These are phyloP conservation scores for Castanopsis chinensis DNA, from an alignment of 306 rosid species.

Conservation along the genomic window DNA sequence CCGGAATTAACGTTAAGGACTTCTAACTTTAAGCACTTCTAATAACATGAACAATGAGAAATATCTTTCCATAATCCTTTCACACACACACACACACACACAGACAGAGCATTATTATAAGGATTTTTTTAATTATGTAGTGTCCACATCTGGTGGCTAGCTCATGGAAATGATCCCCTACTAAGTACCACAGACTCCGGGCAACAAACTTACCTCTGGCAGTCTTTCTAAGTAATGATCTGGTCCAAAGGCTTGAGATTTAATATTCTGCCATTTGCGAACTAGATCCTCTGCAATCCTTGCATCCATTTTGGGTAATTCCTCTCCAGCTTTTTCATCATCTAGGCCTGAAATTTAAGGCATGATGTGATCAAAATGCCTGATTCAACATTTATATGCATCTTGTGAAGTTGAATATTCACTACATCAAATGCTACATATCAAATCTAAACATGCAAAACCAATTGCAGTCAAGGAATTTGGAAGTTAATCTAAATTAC, in stretches of 20 bases:
- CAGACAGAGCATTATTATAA: background rate
- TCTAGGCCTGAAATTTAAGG: conserved; percentile 20
- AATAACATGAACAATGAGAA: background rate
- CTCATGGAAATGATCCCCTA: conserved; percentile 2
- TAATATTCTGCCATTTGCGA: conserved; percentile 83
- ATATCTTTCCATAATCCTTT: background rate
- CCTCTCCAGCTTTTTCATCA: conserved; percentile 50
- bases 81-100: too few relatives aligned
- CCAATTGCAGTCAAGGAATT: background rate
- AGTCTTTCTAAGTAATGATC: conserved; percentile 61
- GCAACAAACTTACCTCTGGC: conserved; percentile 53
- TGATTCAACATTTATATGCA: background rate
- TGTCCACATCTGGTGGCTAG: background rate
- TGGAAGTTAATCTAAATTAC: background rate
- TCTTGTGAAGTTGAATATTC: conserved; percentile 9
- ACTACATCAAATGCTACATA: background rate
- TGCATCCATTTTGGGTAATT: conserved; percentile 74
- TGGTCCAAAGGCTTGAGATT: conserved; percentile 89
- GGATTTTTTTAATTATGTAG: background rate
- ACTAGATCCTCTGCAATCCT: conserved; percentile 88
- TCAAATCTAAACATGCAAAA: background rate
- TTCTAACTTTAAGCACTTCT: background rate
- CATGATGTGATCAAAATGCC: conserved; percentile 12
- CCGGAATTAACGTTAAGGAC: background rate
- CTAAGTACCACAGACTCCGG: conserved; percentile 7